Base-by-base conservation (phyloP, 106 monocot genomes). In the Dendrobium nobile region DNA sequence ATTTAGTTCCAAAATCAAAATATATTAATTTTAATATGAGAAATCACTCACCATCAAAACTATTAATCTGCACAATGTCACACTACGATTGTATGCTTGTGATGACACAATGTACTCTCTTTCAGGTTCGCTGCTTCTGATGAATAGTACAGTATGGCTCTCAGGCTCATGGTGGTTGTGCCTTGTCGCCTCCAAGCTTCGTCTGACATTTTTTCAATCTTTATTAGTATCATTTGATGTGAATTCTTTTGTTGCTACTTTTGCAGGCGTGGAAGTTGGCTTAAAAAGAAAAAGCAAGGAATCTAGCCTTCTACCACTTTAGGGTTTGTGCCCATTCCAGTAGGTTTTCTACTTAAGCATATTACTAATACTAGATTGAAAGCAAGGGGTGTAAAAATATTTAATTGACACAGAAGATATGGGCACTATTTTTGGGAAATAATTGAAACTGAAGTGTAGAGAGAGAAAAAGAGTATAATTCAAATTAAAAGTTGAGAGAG, bases 131-230 rank as follows among this genome's bases (percentile, higher is more conserved):
- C 5, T 43, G 8, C 16, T 45, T 9, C 3, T 9, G 19, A 64
- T 58, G 0, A 41, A 68, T 40, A 41, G 11, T 28, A 74, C 40
- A 18, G 74, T 18, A 20, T 27, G 42, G n/a, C 47, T 61, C 2
- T 77, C 79, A 24, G 86, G 76, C 13, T 90, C 88, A 77, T 88
- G 79, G 27, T 88, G 79, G 27, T 88, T 83, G 51, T 51, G 51
- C 51, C 51, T 51, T 3, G 51, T 15, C 51, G 2, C 51, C 51
- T 51, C 51, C 3, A 51, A 13, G 51, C 15, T 51, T 13, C 59
- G 51, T 80, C 94, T 86, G 75, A 2, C 15, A 76, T 76, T 44
- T 19, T 47, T 6, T 10, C 45, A 22, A 31, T 20, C 9, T 24
- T 28, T 77, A 47, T 28, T 77, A 48, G 44, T 0, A 55, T 28